Percentiles rank a stretch among this genome's conserved stretches.
Evolutionary conservation across 108 stramenopile species (phyloP).

Genomic region (Pseudonitzschia delicatissima): DNA sequence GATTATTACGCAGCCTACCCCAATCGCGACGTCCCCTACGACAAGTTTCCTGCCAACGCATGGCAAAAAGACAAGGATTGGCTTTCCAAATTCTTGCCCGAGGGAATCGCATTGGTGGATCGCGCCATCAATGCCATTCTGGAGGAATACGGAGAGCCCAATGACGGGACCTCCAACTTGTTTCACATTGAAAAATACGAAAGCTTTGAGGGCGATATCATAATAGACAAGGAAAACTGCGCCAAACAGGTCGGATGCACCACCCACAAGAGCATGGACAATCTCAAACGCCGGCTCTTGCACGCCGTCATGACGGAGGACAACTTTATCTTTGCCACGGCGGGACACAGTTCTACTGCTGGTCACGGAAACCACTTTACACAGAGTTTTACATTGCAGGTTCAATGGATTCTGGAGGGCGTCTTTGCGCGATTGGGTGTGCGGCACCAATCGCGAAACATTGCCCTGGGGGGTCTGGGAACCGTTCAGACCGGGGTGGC

Average conservation of each 20-base stretch:
- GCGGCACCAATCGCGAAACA: conserved; percentile 48
- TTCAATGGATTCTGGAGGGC: conserved; percentile 58
- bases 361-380: conserved; percentile 56
- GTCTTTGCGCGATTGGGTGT: conserved; percentile 60
- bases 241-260: conserved; percentile 51
- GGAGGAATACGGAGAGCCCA: conserved; percentile 59
- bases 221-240: not conserved
- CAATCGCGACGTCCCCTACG: conserved; percentile 46
- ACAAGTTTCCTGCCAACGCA: conserved; percentile 39
- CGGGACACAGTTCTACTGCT: conserved; percentile 53
- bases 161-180: conserved; percentile 11
- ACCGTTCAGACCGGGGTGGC: conserved; percentile 46
- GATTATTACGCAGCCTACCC: conserved; percentile 40
- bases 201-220: not conserved
- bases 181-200: conserved; percentile 23
- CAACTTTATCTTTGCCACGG: conserved; percentile 60
- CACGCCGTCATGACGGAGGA: conserved; percentile 84
- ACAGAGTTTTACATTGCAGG: conserved; percentile 59
- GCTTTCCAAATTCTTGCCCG: conserved; percentile 51
- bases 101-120: conserved; percentile 56
- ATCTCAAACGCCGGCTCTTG: conserved; percentile 59
- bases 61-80: conserved; percentile 73
- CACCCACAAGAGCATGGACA: conserved; percentile 47
- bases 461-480: conserved; percentile 54
- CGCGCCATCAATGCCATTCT: conserved; percentile 65